Evolutionary conservation across 768 basidiomycete species (phyloP), one percentile per base, ranked within the genome.

Genomic region (Psilocybe azurescens): DNA sequence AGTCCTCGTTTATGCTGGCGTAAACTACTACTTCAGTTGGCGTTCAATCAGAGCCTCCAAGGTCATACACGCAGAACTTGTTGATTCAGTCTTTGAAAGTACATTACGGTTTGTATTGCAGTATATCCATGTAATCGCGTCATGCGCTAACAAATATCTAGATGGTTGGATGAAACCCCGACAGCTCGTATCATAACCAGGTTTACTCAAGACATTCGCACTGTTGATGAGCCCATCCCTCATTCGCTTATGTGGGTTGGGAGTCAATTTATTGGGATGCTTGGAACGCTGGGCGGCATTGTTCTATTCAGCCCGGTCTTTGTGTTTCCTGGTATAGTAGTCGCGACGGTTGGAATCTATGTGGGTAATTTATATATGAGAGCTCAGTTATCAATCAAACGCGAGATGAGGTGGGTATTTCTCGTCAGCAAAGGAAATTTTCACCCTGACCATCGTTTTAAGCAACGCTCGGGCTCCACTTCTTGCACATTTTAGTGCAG

Each of bases 151-250:
- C 58, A 3, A 63, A 59, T 18, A 67, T 64, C 5, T 44, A 60
- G 65, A 60, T 66, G 72, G 75, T 59, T 75, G 73, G 75, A 67
- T 39, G 70, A 65, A 59, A 69, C 68, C 2, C 62, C 59, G 3
- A 55, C 67, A 24, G 61, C 53, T 9, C 62, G 65, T 29, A 62
- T 65, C 2, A 69, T 68, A 33, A 38, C 65, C 0, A 55, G 67
- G 52, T 70, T 65, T 49, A 68, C 65, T 5, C 65, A 67, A 53
- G 70, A 69, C 20, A 78, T 83, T 65, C 56, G 63, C 2, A 51
- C 57, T 4, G 79, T 92, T 52, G 90, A 93, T 68, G 74, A 74
- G 2, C 66, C 73, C 1, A 67, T 81, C 16, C 63, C 78, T 0
- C 67, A 69, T 28, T 62, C 65, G 18, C 61, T 80, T 3, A 70